Conservation (phyloP, 176 grass and related monocot genomes). For the Otatea glauca region DNA sequence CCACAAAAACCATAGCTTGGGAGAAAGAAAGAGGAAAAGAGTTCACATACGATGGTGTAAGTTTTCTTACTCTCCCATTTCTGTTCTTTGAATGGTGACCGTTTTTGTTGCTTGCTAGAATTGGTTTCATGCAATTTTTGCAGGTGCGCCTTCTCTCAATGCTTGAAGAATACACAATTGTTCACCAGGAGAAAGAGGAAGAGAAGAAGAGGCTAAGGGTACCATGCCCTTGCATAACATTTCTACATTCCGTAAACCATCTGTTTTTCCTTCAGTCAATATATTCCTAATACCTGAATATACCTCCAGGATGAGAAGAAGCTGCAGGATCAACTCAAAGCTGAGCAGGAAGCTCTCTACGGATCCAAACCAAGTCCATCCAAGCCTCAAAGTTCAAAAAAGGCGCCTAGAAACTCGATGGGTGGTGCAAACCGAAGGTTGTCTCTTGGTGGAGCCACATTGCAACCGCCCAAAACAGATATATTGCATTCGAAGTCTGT, state of each 20-base stretch:
- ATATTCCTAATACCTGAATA: neutral
- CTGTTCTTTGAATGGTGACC: neutral
- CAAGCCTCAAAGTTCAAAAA: slow-evolving; percentile 76
- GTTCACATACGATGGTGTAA: slow-evolving; percentile 88
- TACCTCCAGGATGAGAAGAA: slow-evolving; percentile 87
- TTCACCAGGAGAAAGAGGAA: slow-evolving; percentile 80
- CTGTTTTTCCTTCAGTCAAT: slow-evolving; percentile 10
- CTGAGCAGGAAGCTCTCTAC: slow-evolving; percentile 81
- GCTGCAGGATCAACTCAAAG: slow-evolving; percentile 74
- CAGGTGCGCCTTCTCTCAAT: slow-evolving; percentile 74
- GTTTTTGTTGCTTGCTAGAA: slow-evolving; percentile 33
- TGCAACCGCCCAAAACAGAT: slow-evolving; percentile 59
- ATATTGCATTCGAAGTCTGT: slow-evolving; percentile 52
- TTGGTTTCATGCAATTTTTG: slow-evolving; percentile 43
- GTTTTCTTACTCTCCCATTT: slow-evolving; percentile 5
- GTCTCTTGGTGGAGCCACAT: slow-evolving; percentile 75
- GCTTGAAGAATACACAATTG: slow-evolving; percentile 77
- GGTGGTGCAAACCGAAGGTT: slow-evolving; percentile 59
- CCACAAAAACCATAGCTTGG: slow-evolving; percentile 72
- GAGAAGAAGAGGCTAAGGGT: slow-evolving; percentile 85
- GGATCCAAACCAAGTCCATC: slow-evolving; percentile 95
- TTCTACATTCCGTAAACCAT: slow-evolving; percentile 1
- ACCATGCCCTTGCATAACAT: slow-evolving; percentile 1
- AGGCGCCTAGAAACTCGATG: slow-evolving; percentile 53
- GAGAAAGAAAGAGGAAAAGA: slow-evolving; percentile 69